Base-by-base conservation (phyloP, 2,329 filamentous ascomycete genomes). In the Fusarium sp. region DNA sequence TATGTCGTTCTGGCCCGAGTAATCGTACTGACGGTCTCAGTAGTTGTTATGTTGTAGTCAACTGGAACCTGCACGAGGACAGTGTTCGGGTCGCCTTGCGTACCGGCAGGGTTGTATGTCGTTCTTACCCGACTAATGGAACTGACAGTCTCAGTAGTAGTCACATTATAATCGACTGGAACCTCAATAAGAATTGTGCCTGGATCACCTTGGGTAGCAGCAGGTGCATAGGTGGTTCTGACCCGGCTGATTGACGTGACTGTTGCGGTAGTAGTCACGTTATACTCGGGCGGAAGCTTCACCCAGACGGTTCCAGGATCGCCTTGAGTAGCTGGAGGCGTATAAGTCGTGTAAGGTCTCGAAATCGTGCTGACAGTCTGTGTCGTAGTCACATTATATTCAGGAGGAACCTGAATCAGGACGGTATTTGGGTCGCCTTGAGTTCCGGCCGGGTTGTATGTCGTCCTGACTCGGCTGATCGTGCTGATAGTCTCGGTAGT, bases 391-490 rank as follows among this genome's bases (percentile, higher is more conserved):
- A 63, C 40, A 33, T 62, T 64, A 13, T 24, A 40, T 8, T 62
- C 58, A 7, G 61, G 61, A 21, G 57, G 61, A n/a, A 57, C 26
- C 42, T 63, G 34, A 7, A 64, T n/a, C 11, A 62, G 31, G 13
- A 67, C 31, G 6, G 64, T 67, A 5, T 57, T 52, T 7, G 62
- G 64, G 9, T 67, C 65, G 1, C 57, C 65, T n/a, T 54, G 42
- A 2, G 33, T 34, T 17, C 33, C 47, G 3, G 64, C 46, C 9
- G 62, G 62, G 15, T 28, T 31, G 15, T 56, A 66, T 1, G 50
- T 66, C 5, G 62, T 66, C n/a, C 36, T 42, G 14, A 39, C 19
- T 33, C 54, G 6, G 34, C 13, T 66, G 14, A 67, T 57, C 4
- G 64, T 57, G 38, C 49, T 44, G 36, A 66, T 34, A 6, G 46